Base-by-base conservation (phyloP, 805 yeast genomes). In the Starmerella bombi region DNA sequence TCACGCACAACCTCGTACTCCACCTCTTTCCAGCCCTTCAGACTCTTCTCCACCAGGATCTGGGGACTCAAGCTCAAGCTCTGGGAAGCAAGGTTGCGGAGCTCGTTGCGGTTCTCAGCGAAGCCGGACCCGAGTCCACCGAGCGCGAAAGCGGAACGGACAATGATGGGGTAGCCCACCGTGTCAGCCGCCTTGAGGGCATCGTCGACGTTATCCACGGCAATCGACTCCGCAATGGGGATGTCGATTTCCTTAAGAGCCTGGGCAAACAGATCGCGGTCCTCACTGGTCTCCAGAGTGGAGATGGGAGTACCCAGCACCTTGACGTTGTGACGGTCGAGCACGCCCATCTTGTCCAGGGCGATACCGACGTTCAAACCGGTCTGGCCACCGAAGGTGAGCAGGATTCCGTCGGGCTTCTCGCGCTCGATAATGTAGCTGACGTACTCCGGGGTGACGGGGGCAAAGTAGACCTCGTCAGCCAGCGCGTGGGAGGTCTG, bases 41-140 rank as follows among this genome's bases (percentile, higher is more conserved):
- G 70, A 5, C 97, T 88, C 70, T 81, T 86, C 66, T 88, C 98
- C 48, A 88, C 97, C 53, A 88, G 68, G 52, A 88, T 85, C 69
- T 88, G 98, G 38, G 96, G 96, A 17, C 97, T 75, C 48, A 86
- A 66, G 21, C 94, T 76, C 48, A 88, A 69, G 1, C 95, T 82
- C 63, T 83, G 93, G 23, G 94, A 74, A 34, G 94, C 80, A 61
- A 88, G 71, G 65, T 88, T 80, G 61, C 75, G 74, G 57, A 88
- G 72, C 64, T 91, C 97, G 43, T 71, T 71, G 49, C 72, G 77
- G 61, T 83, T 78, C 52, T 72, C 70, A 43, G 98, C 98, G 58
- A 88, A 88, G 31, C 98, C 98, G 25, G 97, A 88, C 41, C 98
- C 98, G 46, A 88, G 71, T 54, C 98, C 98, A 60, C 98, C 98